phyloP scores from a whole-genome alignment of 2,329 filamentous ascomycete species.

The Parastagonospora avenae region DNA sequence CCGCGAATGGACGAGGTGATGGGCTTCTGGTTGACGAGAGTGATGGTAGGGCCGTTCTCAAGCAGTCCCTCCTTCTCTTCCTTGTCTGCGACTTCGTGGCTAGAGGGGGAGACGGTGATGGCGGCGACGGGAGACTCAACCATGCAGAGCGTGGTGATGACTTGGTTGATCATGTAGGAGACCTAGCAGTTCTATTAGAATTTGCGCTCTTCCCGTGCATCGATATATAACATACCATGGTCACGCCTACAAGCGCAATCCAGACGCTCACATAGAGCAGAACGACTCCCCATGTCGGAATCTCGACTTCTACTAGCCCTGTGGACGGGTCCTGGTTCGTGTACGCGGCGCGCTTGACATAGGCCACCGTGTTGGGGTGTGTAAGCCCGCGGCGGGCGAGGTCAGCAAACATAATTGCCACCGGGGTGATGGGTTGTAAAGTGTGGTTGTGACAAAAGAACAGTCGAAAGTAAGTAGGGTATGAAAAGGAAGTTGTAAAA shows the following conservation, averaged over 20 bases:
- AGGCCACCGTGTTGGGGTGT: slow-evolving; percentile 26
- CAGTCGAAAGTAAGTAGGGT: not conserved
- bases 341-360: slow-evolving; percentile 35
- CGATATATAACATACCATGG: slow-evolving; percentile 42
- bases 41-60: slow-evolving; percentile 47
- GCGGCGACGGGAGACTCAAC: slow-evolving; percentile 65
- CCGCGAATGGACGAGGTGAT: slow-evolving; percentile 66
- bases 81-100: slow-evolving; percentile 48
- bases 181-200: slow-evolving; percentile 26
- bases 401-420: slow-evolving; percentile 31
- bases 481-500: not conserved
- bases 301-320: slow-evolving; percentile 20
- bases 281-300: slow-evolving; percentile 37
- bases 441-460: not conserved
- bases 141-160: slow-evolving; percentile 67
- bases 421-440: not conserved
- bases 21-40: slow-evolving; percentile 58
- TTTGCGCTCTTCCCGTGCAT: not conserved
- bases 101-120: slow-evolving; percentile 55
- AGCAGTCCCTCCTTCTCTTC: slow-evolving; percentile 48
- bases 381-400: slow-evolving; percentile 39
- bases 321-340: not conserved
- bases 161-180: slow-evolving; percentile 63
- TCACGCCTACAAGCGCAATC: slow-evolving; percentile 49
- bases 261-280: slow-evolving; percentile 44